Evolutionary conservation across 73 alveolate genomes (phyloP), one percentile per base, ranked within the genome.

Genomic region (Blepharisma stoltei): DNA sequence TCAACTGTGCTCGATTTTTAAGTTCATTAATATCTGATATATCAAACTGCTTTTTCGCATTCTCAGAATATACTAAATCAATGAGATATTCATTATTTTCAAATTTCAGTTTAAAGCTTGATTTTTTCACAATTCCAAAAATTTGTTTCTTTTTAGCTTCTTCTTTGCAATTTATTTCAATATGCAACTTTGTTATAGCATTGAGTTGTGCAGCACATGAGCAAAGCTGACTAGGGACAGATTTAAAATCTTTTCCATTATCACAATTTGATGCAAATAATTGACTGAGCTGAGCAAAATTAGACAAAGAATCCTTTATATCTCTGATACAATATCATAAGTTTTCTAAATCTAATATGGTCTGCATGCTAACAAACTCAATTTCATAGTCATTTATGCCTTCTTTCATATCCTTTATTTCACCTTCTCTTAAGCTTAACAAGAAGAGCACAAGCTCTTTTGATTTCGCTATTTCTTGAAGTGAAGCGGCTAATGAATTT

Each of bases 61-160:
- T n/a, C 18, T 60, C 11, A 20, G 18, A 9, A n/a, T 18, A 25
- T n/a, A 1, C 3, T 32, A 32, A 32, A 32, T 32, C 0, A 32
- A 32, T 32, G 41, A 3, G 3, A 32, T 1, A 32, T 32, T 32
- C 3, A 0, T 20, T 2, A 20, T 60, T 14, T 60, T 60, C 73
- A 14, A 14, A 9, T 8, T 14, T 20, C 38, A 60, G 46, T 38
- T 20, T 60, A 60, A 60, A 14, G 2, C 5, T 11, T 20, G 73
- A 60, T 0, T 60, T 60, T 60, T 60, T 25, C 46, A 14, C 11
- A 2, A 60, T 60, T 1, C 23, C 6, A 1, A n/a, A 1, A 9
- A 60, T 60, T 60, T 60, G 73, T 9, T 18, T 0, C 73, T 25
- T 60, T 60, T 60, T 60, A 11, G 73, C 73, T 25, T 60, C 48